Base-by-base conservation (phyloP, 1,284 basidiomycete genomes). In the Athelia sp. region DNA sequence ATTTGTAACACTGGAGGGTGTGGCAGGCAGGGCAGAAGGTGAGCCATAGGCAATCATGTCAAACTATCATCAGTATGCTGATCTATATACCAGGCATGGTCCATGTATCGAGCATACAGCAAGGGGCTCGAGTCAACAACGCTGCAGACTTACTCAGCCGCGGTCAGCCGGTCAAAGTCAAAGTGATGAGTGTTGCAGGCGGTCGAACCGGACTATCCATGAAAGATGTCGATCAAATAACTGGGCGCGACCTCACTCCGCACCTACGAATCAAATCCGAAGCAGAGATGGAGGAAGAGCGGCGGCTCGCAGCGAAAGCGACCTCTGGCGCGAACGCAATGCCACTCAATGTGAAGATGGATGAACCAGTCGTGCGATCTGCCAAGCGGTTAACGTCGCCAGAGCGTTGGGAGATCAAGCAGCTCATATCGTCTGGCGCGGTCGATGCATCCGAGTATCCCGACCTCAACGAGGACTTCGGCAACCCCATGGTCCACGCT, bases 341-440 rank as follows among this genome's bases (percentile, higher is more conserved):
- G 50, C 89, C 80, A 46, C 73, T 84, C 42, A 76, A 76, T 40
- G 72, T 77, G 15, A 72, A 72, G 50, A 78, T 79, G 46, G 77
- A 79, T 43, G 36, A 40, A 17, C 73, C 63, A 15, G 76, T 67
- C 17, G 75, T 82, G 15, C 76, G 88, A 19, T 90, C 88, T 15
- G 92, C 93, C 1, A 96, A 96, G 64, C 83, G 97, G 15, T 72
- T 99, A 50, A 96, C 96, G 1, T 95, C 92, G 22, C 97, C 97
- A 0, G 97, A 99, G 67, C 83, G 97, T 19, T 99, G 96, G 93
- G 97, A 99, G 72, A 92, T 99, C 67, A 98, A 98, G 67, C 97
- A 99, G 67, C 82, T 99, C 52, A 98, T 99, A 54, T 93, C 97
- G 0, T 97, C 93, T 36, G 97, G 97, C 44, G 90, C 87, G 4